Evolutionary conservation across 768 basidiomycete genomes (phyloP).

Genomic region (Leccinellum albellum): DNA sequence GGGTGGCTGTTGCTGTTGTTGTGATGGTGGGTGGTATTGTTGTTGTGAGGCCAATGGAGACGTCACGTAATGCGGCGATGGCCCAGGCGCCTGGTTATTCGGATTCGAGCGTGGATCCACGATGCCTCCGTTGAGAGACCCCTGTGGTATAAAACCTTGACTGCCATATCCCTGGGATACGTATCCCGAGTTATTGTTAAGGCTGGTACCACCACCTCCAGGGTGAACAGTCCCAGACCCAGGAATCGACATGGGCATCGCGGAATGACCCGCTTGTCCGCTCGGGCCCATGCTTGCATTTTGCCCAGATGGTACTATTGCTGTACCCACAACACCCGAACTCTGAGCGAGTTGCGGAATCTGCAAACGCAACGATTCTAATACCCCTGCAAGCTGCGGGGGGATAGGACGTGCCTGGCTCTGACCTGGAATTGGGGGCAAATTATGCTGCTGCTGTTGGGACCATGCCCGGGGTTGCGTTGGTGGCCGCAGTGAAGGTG

Average conservation of each 20-base stretch:
- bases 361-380: slow-evolving; percentile 15
- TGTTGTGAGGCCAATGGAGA: not conserved
- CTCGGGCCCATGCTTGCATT: not conserved
- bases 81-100: slow-evolving; percentile 1
- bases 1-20: not conserved
- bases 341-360: slow-evolving; percentile 13
- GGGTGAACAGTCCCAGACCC: not conserved
- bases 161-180: slow-evolving; percentile 4
- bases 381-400: slow-evolving; percentile 9
- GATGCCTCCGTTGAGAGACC: not conserved
- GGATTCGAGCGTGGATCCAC: not conserved
- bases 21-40: not conserved
- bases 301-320: not conserved
- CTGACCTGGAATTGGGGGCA: slow-evolving; percentile 2
- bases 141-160: slow-evolving; percentile 1
- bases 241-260: not conserved
- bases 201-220: not conserved
- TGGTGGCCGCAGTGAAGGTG: not conserved
- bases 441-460: slow-evolving; percentile 1
- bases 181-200: not conserved
- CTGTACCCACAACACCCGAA: not conserved
- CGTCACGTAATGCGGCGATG: not conserved
- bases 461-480: not conserved
- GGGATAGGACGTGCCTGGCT: not conserved
- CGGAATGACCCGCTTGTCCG: not conserved